A percentile compares a stretch with the other conserved stretches of the same genome.
phyloP scores from a whole-genome alignment of 148 eudicot genomes.

The Fagopyrum tataricum region DNA sequence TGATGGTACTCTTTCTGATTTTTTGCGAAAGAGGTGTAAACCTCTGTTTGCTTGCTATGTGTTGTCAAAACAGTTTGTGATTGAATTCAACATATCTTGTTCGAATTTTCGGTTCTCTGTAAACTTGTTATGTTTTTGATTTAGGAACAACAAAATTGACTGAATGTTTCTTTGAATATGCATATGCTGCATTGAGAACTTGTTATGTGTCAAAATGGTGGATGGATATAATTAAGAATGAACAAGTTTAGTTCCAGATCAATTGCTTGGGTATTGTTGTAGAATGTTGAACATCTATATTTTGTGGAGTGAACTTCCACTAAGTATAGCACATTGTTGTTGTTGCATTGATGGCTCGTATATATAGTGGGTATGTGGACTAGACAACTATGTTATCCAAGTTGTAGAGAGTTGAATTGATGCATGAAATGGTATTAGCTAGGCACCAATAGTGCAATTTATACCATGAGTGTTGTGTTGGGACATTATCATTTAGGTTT shows the following conservation, averaged over 20 bases:
- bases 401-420: conserved; percentile 40
- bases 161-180: conserved; percentile 12
- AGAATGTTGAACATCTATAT: conserved; percentile 53
- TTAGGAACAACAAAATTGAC: no score
- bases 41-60: no score
- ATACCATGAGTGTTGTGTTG: no score
- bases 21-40: no score
- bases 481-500: no score
- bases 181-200: conserved; percentile 4
- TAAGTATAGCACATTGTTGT: conserved; percentile 44
- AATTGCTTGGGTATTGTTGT: conserved; percentile 59
- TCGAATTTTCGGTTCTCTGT: no score
- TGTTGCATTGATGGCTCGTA: conserved; percentile 62
- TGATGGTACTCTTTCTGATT: no score
- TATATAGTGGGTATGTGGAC: conserved; percentile 47
- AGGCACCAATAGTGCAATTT: conserved; percentile 28
- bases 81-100: no score
- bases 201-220: conserved; percentile 21
- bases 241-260: conserved; percentile 57
- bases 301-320: conserved; percentile 51
- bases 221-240: conserved; percentile 44
- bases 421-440: conserved; percentile 29
- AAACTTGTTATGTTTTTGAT: no score
- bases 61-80: no score
- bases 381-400: conserved; percentile 36